phyloP scores from a whole-genome alignment of 2,329 filamentous ascomycete genomes.

The Alternaria metachromatica region DNA sequence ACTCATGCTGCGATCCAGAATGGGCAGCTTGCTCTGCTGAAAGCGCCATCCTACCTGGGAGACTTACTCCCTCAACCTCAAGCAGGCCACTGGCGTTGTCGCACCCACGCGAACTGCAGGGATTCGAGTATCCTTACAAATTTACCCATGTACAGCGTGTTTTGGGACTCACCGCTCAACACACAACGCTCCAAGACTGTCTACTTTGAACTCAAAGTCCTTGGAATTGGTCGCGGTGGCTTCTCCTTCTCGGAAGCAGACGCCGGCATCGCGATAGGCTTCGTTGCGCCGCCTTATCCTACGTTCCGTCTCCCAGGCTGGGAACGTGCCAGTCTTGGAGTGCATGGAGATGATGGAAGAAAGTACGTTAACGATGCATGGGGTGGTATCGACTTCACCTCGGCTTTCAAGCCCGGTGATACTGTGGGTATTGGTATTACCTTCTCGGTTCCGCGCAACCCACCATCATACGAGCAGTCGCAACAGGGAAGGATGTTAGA shows the following conservation, averaged over 20 bases:
- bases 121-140: conserved; percentile 72
- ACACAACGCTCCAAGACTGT: conserved; percentile 61
- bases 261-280: conserved; percentile 71
- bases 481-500: conserved; percentile 46
- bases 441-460: conserved; percentile 54
- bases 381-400: conserved; percentile 74
- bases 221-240: conserved; percentile 48
- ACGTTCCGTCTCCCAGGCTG: conserved; percentile 79
- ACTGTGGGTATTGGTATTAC: conserved; percentile 76
- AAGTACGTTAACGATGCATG: conserved; percentile 77
- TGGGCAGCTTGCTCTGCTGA: conserved; percentile 57
- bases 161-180: conserved; percentile 64
- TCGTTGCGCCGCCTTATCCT: conserved; percentile 76
- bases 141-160: conserved; percentile 71
- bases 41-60: conserved; percentile 39
- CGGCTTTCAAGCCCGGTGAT: conserved; percentile 68
- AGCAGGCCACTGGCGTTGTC: conserved; percentile 52
- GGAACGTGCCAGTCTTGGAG: conserved; percentile 75
- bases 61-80: conserved; percentile 56
- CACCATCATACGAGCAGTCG: conserved; percentile 43
- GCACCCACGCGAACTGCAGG: conserved; percentile 51
- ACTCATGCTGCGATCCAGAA: conserved; percentile 57
- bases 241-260: conserved; percentile 49
- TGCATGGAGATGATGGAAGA: conserved; percentile 83
- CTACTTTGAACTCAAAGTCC: conserved; percentile 75